Evolutionary conservation across 768 basidiomycete genomes (phyloP).

Genomic region (Rhodotorula taiwanensis): DNA sequence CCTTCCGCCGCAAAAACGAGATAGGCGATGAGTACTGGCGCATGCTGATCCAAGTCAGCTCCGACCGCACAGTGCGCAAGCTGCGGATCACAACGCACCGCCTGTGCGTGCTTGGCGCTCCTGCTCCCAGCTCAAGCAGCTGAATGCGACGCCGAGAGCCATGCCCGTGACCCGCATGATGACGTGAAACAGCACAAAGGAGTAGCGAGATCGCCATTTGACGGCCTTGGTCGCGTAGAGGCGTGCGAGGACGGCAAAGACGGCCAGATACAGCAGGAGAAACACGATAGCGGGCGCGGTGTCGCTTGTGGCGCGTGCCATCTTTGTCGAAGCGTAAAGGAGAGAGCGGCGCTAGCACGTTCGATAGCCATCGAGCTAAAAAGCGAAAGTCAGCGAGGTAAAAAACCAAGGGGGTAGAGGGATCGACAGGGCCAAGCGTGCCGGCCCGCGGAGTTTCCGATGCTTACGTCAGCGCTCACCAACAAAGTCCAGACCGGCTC

Average conservation of each 20-base stretch:
- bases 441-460: no score
- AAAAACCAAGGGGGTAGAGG: no score
- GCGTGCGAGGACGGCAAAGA: conserved; percentile 24
- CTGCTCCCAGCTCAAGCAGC: conserved; percentile 11
- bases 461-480: no score
- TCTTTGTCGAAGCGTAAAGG: no score
- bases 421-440: no score
- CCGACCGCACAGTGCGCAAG: background rate
- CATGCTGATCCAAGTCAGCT: background rate
- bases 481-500: no score
- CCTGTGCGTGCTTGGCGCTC: background rate
- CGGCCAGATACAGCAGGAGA: background rate
- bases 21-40: conserved; percentile 33
- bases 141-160: conserved; percentile 23
- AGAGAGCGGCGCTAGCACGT: no score
- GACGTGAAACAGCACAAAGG: conserved; percentile 21
- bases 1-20: conserved; percentile 37
- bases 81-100: background rate
- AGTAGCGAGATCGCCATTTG: conserved; percentile 32
- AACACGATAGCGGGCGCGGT: background rate
- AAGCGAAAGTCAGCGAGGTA: no score
- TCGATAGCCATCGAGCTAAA: no score
- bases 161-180: conserved; percentile 28
- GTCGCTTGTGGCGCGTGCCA: background rate
- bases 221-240: conserved; percentile 28